These are phyloP conservation scores for Chalciporus sp. DNA, from an alignment of 1,284 basidiomycete genomes.

Conservation along the genomic window DNA sequence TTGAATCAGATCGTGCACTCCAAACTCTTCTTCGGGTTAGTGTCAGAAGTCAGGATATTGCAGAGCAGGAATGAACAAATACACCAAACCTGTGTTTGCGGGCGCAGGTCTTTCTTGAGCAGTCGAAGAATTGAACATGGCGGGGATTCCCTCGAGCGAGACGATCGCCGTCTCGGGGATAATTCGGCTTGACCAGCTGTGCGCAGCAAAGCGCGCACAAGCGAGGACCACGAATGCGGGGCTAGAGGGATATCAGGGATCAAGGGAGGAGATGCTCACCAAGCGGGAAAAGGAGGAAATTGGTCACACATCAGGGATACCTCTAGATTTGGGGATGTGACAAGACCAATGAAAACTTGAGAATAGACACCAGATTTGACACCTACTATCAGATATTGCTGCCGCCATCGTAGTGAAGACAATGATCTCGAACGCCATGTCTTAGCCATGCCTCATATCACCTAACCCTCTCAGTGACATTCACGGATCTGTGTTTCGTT, in stretches of 20 bases:
- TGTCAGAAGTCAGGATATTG: neutral
- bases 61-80: neutral
- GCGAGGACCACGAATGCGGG: constrained; percentile 72
- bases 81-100: constrained; percentile 20
- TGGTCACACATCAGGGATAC: constrained; percentile 53
- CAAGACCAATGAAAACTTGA: constrained; percentile 81
- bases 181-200: constrained; percentile 65
- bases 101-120: constrained; percentile 51
- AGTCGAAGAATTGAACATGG: constrained; percentile 59
- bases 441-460: too few species aligned
- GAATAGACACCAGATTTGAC: too few species aligned
- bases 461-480: too few species aligned
- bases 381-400: too few species aligned
- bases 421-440: too few species aligned
- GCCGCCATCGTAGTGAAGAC: too few species aligned
- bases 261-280: neutral
- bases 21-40: neutral
- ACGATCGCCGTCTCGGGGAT: constrained; percentile 80
- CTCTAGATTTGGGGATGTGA: constrained; percentile 75
- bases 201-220: constrained; percentile 61
- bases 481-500: too few species aligned
- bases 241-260: constrained; percentile 36
- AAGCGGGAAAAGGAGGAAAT: neutral
- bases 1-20: neutral
- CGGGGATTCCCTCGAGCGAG: constrained; percentile 77